phyloP scores from a whole-genome alignment of 257 asterid genomes.

The Sherardia arvensis region DNA sequence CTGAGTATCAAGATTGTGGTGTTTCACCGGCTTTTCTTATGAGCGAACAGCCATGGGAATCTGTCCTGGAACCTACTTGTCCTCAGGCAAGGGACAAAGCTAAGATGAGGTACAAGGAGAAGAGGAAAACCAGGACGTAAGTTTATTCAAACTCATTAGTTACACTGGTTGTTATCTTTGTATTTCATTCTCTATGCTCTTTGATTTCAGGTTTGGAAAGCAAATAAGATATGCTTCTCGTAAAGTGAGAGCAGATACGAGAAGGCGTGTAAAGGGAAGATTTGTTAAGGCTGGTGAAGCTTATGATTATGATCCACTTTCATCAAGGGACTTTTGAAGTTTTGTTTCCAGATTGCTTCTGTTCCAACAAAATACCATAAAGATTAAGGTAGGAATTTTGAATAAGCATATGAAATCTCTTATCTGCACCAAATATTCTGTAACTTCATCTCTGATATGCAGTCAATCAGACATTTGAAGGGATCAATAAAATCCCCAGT shows the following conservation, averaged over 20 bases:
- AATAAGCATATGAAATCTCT: too few relatives aligned
- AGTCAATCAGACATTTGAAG: conserved; percentile 3
- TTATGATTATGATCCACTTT: conserved; percentile 43
- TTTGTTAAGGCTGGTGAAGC: conserved; percentile 80
- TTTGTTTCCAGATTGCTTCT: not conserved
- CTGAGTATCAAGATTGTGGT: conserved; percentile 66
- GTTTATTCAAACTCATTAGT: conserved; percentile 5
- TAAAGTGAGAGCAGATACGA: conserved; percentile 85
- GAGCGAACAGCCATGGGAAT: conserved; percentile 53
- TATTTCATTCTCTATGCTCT: not conserved
- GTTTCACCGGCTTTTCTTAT: conserved; percentile 40
- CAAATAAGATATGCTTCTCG: conserved; percentile 89
- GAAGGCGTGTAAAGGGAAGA: conserved; percentile 87
- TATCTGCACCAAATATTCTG: not conserved
- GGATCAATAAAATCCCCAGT: not conserved
- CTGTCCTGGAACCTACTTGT: conserved; percentile 33
- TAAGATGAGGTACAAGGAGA: conserved; percentile 77
- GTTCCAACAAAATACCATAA: not conserved
- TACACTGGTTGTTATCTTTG: not conserved
- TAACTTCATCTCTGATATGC: conserved; percentile 1
- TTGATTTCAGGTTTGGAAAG: conserved; percentile 56
- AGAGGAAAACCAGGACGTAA: conserved; percentile 72
- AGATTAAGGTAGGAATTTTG: conserved; percentile 4
- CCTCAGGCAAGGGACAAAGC: conserved; percentile 76
- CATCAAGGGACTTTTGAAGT: conserved; percentile 26